Conservation (phyloP, 2,329 filamentous ascomycete species). For the Sclerotinia trifoliorum region DNA sequence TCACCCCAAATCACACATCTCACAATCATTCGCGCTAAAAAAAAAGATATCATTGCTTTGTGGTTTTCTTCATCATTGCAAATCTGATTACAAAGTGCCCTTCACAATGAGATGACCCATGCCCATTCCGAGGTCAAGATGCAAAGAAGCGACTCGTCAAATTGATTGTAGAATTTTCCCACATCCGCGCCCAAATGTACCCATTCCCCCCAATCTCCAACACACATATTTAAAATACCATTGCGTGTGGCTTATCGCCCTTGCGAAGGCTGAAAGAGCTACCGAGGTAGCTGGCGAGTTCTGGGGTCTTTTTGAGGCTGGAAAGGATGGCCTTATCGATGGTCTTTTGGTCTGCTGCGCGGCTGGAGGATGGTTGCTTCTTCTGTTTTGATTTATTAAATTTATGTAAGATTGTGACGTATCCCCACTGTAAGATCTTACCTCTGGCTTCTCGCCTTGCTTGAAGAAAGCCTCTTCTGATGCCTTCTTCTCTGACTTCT, state of each 20-base stretch:
- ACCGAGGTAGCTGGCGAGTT: slow-evolving; percentile 90
- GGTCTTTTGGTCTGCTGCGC: slow-evolving; percentile 96
- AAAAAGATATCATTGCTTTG: slow-evolving; percentile 33
- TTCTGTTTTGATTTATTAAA: slow-evolving; percentile 60
- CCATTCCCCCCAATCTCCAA: slow-evolving; percentile 27
- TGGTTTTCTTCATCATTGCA: slow-evolving; percentile 41
- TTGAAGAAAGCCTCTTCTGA: slow-evolving; percentile 99
- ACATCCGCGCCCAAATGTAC: slow-evolving; percentile 45
- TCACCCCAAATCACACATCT: slow-evolving; percentile 13
- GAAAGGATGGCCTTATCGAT: slow-evolving; percentile 94
- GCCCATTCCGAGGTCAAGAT: slow-evolving; percentile 61
- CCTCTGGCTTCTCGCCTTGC: slow-evolving; percentile 97
- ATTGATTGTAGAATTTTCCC: slow-evolving; percentile 42
- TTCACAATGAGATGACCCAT: slow-evolving; percentile 53
- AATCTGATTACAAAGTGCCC: slow-evolving; percentile 42
- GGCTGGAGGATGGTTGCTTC: slow-evolving; percentile 91
- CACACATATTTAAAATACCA: slow-evolving; percentile 77
- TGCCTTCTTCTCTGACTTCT: slow-evolving; percentile 93
- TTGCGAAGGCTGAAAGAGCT: slow-evolving; percentile 98
- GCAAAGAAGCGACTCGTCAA: slow-evolving; percentile 59
- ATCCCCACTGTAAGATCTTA: slow-evolving; percentile 48
- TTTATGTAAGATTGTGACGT: neutral
- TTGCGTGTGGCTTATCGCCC: slow-evolving; percentile 99
- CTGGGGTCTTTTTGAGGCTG: slow-evolving; percentile 97
- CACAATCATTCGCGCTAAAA: slow-evolving; percentile 12